Evolutionary conservation across 164 flowering plant genomes (phyloP).

Genomic region (Berberis vulgaris): DNA sequence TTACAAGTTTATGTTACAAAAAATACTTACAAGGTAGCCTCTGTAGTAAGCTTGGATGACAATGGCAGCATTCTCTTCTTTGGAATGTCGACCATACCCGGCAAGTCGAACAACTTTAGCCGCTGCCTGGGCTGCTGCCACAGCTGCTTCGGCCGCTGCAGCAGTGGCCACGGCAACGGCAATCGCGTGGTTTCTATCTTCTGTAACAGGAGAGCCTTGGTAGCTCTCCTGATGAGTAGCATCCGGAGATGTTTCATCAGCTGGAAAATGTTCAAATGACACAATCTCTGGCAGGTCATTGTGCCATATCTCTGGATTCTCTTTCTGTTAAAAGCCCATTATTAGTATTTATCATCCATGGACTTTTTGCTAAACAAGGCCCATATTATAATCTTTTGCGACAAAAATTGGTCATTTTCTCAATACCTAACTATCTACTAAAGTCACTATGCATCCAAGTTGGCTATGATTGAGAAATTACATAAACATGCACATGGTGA

Average conservation of each 20-base stretch:
- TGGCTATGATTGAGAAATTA: not conserved
- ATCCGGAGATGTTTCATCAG: constrained; percentile 60
- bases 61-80: constrained; percentile 79
- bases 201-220: constrained; percentile 30
- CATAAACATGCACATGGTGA: constrained; percentile 5
- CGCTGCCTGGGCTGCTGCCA: constrained; percentile 89
- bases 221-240: constrained; percentile 17
- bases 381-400: too few relatives aligned
- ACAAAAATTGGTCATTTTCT: not conserved
- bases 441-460: not conserved
- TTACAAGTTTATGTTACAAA: too few relatives aligned
- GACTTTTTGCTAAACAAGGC: too few relatives aligned
- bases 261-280: constrained; percentile 75
- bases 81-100: constrained; percentile 65
- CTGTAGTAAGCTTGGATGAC: constrained; percentile 72
- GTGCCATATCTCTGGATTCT: constrained; percentile 43
- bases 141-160: constrained; percentile 88
- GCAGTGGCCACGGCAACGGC: constrained; percentile 89
- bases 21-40: constrained; percentile 67
- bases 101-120: constrained; percentile 77
- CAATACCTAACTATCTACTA: not conserved
- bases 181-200: constrained; percentile 66
- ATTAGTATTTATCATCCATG: too few relatives aligned
- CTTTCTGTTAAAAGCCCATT: constrained; percentile 30
- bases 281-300: constrained; percentile 67